A percentile compares a stretch with the other conserved stretches of the same genome.
Evolutionary conservation across 805 yeast species (phyloP).

Genomic region (Kuraishia ogatae): DNA sequence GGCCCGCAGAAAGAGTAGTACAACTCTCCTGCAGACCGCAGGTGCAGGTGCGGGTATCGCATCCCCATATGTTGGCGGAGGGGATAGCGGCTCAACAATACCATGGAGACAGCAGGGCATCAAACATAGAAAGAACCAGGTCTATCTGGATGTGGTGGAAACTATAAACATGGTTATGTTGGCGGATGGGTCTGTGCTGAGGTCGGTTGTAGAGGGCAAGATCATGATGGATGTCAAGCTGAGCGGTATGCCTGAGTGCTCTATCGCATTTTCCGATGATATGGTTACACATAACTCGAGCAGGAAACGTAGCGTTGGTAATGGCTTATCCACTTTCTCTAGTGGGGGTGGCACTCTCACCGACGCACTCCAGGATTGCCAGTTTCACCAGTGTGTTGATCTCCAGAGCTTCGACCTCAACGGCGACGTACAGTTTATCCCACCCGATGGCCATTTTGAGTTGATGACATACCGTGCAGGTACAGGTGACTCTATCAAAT

Average conservation of each 20-base stretch:
- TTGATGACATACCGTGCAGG: constrained; percentile 61
- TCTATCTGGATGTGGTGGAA: constrained; percentile 69
- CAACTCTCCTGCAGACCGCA: constrained; percentile 4
- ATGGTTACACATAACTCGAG: neutral
- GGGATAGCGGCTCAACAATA: constrained; percentile 15
- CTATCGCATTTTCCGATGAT: constrained; percentile 53
- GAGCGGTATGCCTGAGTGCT: constrained; percentile 78
- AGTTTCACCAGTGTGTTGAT: constrained; percentile 82
- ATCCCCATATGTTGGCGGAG: neutral
- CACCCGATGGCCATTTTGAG: constrained; percentile 86
- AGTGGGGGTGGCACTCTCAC: constrained; percentile 24
- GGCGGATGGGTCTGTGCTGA: constrained; percentile 51
- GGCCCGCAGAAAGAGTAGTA: constrained; percentile 10
- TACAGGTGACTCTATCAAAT: constrained; percentile 39
- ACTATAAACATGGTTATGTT: constrained; percentile 63
- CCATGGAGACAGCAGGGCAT: constrained; percentile 70
- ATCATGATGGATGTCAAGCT: constrained; percentile 64
- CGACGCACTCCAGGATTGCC: constrained; percentile 65
- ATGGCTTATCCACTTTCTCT: constrained; percentile 9
- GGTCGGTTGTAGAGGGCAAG: constrained; percentile 70
- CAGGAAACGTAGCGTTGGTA: constrained; percentile 6
- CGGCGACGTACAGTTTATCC: constrained; percentile 60
- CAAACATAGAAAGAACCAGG: constrained; percentile 75
- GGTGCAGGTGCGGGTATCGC: neutral
- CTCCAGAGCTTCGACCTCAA: constrained; percentile 59